Percentiles rank a stretch among this genome's conserved stretches.
Conservation (phyloP, 257 asterid genomes). For the Scutellaria galericulata region DNA sequence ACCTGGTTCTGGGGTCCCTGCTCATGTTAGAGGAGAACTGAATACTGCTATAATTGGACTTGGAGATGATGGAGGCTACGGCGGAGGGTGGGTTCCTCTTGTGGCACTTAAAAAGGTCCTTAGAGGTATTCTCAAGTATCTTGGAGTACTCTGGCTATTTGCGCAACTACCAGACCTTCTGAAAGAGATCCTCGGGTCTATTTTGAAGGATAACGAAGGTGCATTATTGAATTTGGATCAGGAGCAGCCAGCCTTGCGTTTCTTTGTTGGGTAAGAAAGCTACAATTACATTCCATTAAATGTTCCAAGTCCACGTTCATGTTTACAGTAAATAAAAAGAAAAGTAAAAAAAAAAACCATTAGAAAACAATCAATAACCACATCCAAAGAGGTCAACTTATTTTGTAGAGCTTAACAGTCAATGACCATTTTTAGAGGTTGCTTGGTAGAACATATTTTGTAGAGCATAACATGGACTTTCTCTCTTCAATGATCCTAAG, state of each 20-base stretch:
- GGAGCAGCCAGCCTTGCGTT: slow-evolving; percentile 99
- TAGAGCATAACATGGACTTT: no score
- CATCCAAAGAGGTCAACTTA: not conserved
- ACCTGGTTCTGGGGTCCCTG: slow-evolving; percentile 91
- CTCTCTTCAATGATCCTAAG: no score
- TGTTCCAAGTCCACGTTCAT: not conserved
- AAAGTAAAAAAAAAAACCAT: not conserved
- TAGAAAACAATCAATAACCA: not conserved
- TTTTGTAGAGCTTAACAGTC: not conserved
- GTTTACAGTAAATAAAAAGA: not conserved
- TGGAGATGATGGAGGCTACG: slow-evolving; percentile 99
- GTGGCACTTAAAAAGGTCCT: slow-evolving; percentile 97
- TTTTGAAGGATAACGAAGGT: slow-evolving; percentile 95
- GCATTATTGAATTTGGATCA: slow-evolving; percentile 95
- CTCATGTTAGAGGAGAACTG: slow-evolving; percentile 94
- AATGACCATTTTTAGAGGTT: no score
- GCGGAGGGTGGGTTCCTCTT: slow-evolving; percentile 99
- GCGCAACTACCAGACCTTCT: slow-evolving; percentile 97
- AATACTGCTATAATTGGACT: slow-evolving; percentile 99
- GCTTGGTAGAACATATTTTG: not conserved
- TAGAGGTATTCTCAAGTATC: slow-evolving; percentile 95
- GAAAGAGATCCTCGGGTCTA: slow-evolving; percentile 97
- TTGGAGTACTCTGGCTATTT: slow-evolving; percentile 97
- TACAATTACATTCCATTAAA: slow-evolving; percentile 5
- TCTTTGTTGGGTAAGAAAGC: slow-evolving; percentile 88